Evolutionary conservation across 2,329 filamentous ascomycete genomes (phyloP).

Genomic region (Exophiala sp.): DNA sequence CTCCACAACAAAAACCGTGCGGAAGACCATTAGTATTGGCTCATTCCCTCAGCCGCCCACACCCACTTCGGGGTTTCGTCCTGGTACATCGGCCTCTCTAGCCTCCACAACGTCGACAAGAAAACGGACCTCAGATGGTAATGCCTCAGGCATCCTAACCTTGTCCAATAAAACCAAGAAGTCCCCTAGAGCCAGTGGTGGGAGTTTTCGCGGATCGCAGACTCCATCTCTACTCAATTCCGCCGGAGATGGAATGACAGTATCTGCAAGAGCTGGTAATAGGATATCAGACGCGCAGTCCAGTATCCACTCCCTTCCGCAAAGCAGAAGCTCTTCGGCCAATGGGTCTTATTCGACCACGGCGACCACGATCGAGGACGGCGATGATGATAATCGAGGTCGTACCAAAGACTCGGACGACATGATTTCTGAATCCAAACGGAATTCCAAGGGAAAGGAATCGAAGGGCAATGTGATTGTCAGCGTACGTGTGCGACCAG

Average conservation of each 20-base stretch:
- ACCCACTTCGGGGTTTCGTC: slow-evolving; percentile 63
- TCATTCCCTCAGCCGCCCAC: slow-evolving; percentile 89
- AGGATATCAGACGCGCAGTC: slow-evolving; percentile 72
- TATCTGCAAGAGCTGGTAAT: slow-evolving; percentile 58
- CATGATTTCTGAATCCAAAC: slow-evolving; percentile 31
- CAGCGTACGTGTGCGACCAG: slow-evolving; percentile 88
- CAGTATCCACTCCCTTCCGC: slow-evolving; percentile 75
- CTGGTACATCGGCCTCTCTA: slow-evolving; percentile 56
- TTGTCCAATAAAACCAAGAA: slow-evolving; percentile 50
- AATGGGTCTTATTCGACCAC: slow-evolving; percentile 91
- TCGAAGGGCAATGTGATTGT: slow-evolving; percentile 93
- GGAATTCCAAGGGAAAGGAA: slow-evolving; percentile 54
- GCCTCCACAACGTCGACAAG: slow-evolving; percentile 34
- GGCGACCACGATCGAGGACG: slow-evolving; percentile 82
- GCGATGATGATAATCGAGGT: slow-evolving; percentile 52
- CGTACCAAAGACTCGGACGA: slow-evolving; percentile 32
- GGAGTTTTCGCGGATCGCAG: slow-evolving; percentile 47
- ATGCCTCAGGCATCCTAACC: slow-evolving; percentile 31
- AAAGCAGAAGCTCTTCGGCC: slow-evolving; percentile 86
- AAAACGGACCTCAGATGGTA: slow-evolving; percentile 45
- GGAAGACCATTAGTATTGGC: slow-evolving; percentile 89
- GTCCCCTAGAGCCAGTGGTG: slow-evolving; percentile 54
- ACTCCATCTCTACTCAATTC: slow-evolving; percentile 76
- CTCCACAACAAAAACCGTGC: slow-evolving; percentile 62
- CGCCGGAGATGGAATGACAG: slow-evolving; percentile 71